A percentile compares a stretch with the other conserved stretches of the same genome.
phyloP scores from a whole-genome alignment of 2,329 filamentous ascomycete species.

The Neophaeococcomyces mojaviensis region DNA sequence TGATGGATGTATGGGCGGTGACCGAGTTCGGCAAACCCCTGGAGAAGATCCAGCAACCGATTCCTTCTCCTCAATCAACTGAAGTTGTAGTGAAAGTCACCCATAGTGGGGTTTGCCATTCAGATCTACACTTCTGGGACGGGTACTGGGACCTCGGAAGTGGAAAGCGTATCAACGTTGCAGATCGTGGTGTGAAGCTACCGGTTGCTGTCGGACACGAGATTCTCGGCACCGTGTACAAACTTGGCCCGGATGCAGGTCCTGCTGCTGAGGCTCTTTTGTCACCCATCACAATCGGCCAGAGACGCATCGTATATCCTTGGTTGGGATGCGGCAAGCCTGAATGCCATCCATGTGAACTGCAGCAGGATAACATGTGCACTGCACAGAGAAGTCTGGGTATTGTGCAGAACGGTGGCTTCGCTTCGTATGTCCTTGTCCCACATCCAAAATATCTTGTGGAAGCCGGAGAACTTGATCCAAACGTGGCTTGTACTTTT shows the following conservation, averaged over 20 bases:
- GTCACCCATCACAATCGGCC: slow-evolving; percentile 38
- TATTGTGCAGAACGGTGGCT: slow-evolving; percentile 11
- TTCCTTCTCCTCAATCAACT: slow-evolving; percentile 36
- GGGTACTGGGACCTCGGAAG: slow-evolving; percentile 29
- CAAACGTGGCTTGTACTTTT: slow-evolving; percentile 9
- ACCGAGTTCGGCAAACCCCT: slow-evolving; percentile 12
- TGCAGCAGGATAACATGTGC: slow-evolving; percentile 12
- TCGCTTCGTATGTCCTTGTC: slow-evolving; percentile 13
- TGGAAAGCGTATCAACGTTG: slow-evolving; percentile 8
- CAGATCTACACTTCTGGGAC: slow-evolving; percentile 48
- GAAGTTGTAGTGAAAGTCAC: slow-evolving; percentile 59
- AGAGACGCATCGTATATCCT: slow-evolving; percentile 12
- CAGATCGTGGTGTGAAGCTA: slow-evolving; percentile 36
- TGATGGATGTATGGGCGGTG: slow-evolving; percentile 6
- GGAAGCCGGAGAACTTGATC: slow-evolving; percentile 11
- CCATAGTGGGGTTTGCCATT: slow-evolving; percentile 58
- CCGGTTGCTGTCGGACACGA: slow-evolving; percentile 56
- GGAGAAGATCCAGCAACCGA: slow-evolving; percentile 9
- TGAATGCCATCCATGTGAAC: slow-evolving; percentile 9
- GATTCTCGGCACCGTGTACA: slow-evolving; percentile 53
- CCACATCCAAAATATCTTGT: slow-evolving; percentile 15
- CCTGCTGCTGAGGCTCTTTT: slow-evolving; percentile 33
- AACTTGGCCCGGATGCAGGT: slow-evolving; percentile 42
- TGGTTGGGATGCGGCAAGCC: slow-evolving; percentile 10
- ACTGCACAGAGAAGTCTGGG: slow-evolving; percentile 4